Percentiles rank a stretch among this genome's conserved stretches.
Conservation (phyloP, 306 rosid species). For the Malus asiatica region DNA sequence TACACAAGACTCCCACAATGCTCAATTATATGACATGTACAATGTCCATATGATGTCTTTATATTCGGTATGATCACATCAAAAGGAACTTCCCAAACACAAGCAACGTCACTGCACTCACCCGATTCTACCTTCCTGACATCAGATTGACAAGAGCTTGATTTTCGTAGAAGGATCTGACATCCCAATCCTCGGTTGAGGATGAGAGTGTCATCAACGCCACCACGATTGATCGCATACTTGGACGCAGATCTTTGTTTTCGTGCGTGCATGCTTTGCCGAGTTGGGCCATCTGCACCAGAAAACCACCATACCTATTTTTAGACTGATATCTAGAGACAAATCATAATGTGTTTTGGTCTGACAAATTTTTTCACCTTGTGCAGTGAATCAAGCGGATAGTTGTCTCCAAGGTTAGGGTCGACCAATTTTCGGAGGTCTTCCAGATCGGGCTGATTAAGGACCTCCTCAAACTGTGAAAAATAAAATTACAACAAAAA, state of each 20-base stretch:
- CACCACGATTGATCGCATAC: constrained; percentile 83
- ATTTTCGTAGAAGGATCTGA: constrained; percentile 61
- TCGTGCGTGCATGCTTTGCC: constrained; percentile 82
- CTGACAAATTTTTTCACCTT: constrained; percentile 49
- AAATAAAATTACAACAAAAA: neutral
- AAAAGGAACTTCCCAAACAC: neutral
- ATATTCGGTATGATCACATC: neutral
- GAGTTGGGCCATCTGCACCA: constrained; percentile 64
- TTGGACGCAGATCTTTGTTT: constrained; percentile 70
- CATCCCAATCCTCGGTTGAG: constrained; percentile 70
- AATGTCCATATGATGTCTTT: neutral
- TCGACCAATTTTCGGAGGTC: constrained; percentile 59
- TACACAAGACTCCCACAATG: constrained; percentile 4
- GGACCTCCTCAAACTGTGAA: constrained; percentile 74
- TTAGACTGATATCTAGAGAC: neutral
- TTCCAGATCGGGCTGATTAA: constrained; percentile 44
- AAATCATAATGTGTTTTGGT: neutral
- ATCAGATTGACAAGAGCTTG: constrained; percentile 51
- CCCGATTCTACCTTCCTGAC: constrained; percentile 70
- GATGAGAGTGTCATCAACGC: constrained; percentile 85
- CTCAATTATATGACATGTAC: constrained; percentile 1
- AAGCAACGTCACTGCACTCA: neutral
- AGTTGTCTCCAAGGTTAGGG: constrained; percentile 66
- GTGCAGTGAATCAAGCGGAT: constrained; percentile 58
- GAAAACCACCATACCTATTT: constrained; percentile 3